Evolutionary conservation across 2,329 filamentous ascomycete genomes (phyloP), one percentile per base, ranked within the genome.

Genomic region (Hypoxylon sp.): DNA sequence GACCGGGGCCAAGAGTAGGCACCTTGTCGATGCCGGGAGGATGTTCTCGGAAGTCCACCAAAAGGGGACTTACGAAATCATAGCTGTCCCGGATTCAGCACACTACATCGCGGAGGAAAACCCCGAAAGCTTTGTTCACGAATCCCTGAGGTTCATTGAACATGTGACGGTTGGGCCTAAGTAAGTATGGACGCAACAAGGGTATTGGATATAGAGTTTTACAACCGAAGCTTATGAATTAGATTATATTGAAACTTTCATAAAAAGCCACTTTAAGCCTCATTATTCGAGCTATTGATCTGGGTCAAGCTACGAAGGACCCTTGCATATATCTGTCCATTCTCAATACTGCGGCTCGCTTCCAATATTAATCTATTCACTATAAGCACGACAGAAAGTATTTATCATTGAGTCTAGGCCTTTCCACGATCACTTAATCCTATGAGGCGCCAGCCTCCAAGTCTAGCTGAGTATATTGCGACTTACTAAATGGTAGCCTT

Each of bases 71-170:
- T 72, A 73, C 1, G 70, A 73, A 21, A 52, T 71, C 6, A 72
- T 70, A 2, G 68, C 70, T 19, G 72, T 81, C 0, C 67, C 74
- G 6, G 74, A 76, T 0, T 71, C 72, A 35, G 76, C 77, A 4
- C 80, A 82, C 65, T 82, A 75, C 65, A 73, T 79, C 29, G 78
- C 80, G 2, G 80, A 82, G 61, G 80, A 82, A 68, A 80, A 80
- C 62, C 80, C 80, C 1, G 70, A 74, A 51, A 74, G 72, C 4
- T 82, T 81, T 24, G 52, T 66, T 31, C 57, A 52, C 10, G 55
- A 73, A 56, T 62, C 80, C 13, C 78, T 73, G 15, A 54, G 42
- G 11, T 62, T 67, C 35, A 67, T 67, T 19, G 64, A 67, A 13
- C 29, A 31, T 17, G 54, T 19, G 27, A 55, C 58, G 13, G 15